Percentiles rank a stretch among this genome's conserved stretches.
These are phyloP conservation scores for Phaeomoniella chlamydospora DNA, from an alignment of 2,329 filamentous ascomycete genomes.

Conservation along the genomic window DNA sequence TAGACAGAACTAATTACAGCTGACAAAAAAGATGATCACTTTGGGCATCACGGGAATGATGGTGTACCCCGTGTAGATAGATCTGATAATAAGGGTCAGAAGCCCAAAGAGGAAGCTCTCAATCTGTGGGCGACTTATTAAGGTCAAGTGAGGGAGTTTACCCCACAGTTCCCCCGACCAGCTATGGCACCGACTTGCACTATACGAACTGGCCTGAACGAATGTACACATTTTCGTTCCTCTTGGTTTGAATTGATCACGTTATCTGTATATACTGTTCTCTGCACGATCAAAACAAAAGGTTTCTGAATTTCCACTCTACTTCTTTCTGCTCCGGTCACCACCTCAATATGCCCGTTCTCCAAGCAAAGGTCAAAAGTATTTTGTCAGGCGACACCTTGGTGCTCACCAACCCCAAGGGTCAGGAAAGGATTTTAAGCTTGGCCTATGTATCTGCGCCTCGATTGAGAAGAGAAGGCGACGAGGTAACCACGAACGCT, in stretches of 20 bases:
- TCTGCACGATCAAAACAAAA: too few species aligned
- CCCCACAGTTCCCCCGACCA: too few species aligned
- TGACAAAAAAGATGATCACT: too few species aligned
- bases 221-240: too few species aligned
- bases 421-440: conserved; percentile 72
- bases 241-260: too few species aligned
- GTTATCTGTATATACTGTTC: too few species aligned
- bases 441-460: conserved; percentile 87
- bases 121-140: too few species aligned
- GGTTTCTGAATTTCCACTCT: not conserved
- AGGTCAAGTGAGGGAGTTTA: too few species aligned
- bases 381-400: conserved; percentile 89
- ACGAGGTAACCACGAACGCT: conserved; percentile 44
- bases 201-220: too few species aligned
- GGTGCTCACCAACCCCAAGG: conserved; percentile 65
- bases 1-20: too few species aligned
- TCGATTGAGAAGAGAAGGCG: conserved; percentile 71
- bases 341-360: conserved; percentile 11
- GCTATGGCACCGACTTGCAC: too few species aligned
- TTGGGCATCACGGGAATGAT: not conserved
- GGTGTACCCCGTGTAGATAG: conserved; percentile 1
- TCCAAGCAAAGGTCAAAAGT: conserved; percentile 70
- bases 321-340: not conserved
- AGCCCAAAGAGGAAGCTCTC: not conserved
- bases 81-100: not conserved